These are phyloP conservation scores for Plasmodium coatneyi DNA, from an alignment of 169 alveolate species.

Conservation along the genomic window DNA sequence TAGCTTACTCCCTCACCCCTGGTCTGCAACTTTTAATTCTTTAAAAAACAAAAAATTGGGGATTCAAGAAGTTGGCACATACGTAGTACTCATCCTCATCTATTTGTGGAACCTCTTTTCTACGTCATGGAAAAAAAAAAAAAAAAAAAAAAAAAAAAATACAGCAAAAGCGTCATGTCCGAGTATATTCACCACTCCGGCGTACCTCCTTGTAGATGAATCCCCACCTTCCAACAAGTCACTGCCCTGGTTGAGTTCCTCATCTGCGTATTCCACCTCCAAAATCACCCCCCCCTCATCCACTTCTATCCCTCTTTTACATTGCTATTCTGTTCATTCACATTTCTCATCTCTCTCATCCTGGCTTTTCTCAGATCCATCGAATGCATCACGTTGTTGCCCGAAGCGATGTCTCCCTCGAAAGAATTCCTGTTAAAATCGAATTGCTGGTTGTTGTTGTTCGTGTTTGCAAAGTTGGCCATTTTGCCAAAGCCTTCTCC, in stretches of 20 bases:
- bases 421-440: conserved; percentile 10
- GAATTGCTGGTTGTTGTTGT: not conserved
- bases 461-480: not conserved
- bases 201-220: not conserved
- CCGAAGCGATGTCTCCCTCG: not conserved
- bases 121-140: not conserved
- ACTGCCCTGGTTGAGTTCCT: not conserved
- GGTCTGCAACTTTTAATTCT: not conserved
- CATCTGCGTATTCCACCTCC: not conserved
- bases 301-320: not conserved
- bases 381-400: conserved; percentile 24
- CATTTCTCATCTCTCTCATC: conserved; percentile 68
- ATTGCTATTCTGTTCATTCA: conserved; percentile 22
- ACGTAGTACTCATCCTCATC: not conserved
- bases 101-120: not conserved
- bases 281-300: not conserved
- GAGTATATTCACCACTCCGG: not conserved
- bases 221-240: not conserved
- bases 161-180: not conserved
- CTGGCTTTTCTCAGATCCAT: conserved; percentile 38
- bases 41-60: not conserved
- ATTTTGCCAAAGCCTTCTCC: not conserved
- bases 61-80: not conserved
- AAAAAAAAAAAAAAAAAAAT: not conserved
- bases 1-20: not conserved